Conservation (phyloP, 495 filamentous ascomycete species). For the Neurospora sublineolata region DNA sequence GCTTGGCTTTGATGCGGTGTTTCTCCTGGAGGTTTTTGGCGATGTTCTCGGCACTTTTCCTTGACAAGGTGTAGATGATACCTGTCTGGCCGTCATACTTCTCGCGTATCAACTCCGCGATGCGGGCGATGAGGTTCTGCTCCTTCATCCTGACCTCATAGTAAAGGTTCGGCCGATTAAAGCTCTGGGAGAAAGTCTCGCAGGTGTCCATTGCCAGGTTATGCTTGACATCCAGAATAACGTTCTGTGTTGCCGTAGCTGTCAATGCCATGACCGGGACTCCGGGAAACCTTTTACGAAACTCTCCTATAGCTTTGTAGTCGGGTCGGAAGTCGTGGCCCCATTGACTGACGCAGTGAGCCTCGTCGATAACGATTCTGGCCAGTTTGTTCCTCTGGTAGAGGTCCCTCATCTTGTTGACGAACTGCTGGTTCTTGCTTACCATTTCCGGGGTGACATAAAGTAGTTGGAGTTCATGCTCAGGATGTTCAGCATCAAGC, state of each 20-base stretch:
- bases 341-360: slow-evolving; percentile 98
- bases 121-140: slow-evolving; percentile 45
- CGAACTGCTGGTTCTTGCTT: slow-evolving; percentile 57
- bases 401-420: slow-evolving; percentile 48
- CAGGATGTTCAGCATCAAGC: slow-evolving; percentile 49
- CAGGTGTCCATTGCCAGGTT: slow-evolving; percentile 74
- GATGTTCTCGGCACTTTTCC: slow-evolving; percentile 67
- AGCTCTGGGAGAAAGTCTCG: slow-evolving; percentile 72
- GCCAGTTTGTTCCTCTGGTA: slow-evolving; percentile 59
- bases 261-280: slow-evolving; percentile 91
- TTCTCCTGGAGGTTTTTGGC: slow-evolving; percentile 52
- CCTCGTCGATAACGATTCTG: slow-evolving; percentile 91
- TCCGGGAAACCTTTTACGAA: slow-evolving; percentile 55
- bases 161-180: slow-evolving; percentile 83
- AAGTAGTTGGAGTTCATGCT: slow-evolving; percentile 65
- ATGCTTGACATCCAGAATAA: slow-evolving; percentile 78
- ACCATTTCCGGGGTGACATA: slow-evolving; percentile 98
- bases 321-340: slow-evolving; percentile 97
- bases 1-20: slow-evolving; percentile 56
- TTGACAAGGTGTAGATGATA: slow-evolving; percentile 89
- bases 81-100: slow-evolving; percentile 63
- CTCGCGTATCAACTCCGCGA: slow-evolving; percentile 58
- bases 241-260: slow-evolving; percentile 86
- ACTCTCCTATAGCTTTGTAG: slow-evolving; percentile 72
- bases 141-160: slow-evolving; percentile 63